Conservation (phyloP, 345 rosid species). For the Corchorus olitorius region DNA sequence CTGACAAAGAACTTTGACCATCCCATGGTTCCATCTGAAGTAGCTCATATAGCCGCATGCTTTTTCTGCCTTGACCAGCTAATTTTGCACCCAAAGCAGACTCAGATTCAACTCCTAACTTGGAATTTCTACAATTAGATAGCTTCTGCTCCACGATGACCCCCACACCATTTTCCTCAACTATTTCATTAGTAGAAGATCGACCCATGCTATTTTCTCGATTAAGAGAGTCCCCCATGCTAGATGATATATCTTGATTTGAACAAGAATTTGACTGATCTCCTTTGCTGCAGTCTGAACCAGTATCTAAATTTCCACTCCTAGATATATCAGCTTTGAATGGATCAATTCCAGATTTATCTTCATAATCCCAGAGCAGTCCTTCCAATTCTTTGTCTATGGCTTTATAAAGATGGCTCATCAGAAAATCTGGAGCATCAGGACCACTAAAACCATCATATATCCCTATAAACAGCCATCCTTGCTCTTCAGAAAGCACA, state of each 20-base stretch:
- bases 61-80: constrained; percentile 63
- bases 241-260: constrained; percentile 37
- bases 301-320: constrained; percentile 25
- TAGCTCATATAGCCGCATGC: constrained; percentile 84
- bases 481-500: constrained; percentile 97
- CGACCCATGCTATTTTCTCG: constrained; percentile 36
- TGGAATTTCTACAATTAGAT: constrained; percentile 28
- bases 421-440: constrained; percentile 94
- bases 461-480: constrained; percentile 96
- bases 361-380: constrained; percentile 84
- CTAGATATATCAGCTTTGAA: constrained; percentile 33
- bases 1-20: constrained; percentile 33
- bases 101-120: constrained; percentile 32
- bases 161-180: constrained; percentile 43
- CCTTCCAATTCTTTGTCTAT: constrained; percentile 93
- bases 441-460: constrained; percentile 99
- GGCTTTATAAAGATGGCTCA: constrained; percentile 83
- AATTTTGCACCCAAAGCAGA: constrained; percentile 45
- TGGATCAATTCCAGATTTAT: constrained; percentile 45
- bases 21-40: constrained; percentile 74
- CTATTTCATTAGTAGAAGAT: constrained; percentile 51
- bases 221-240: constrained; percentile 36
- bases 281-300: constrained; percentile 30
- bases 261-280: constrained; percentile 32
- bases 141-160: constrained; percentile 29